Base-by-base conservation (phyloP, 2,329 filamentous ascomycete species). In the Cladosporium phlei region DNA sequence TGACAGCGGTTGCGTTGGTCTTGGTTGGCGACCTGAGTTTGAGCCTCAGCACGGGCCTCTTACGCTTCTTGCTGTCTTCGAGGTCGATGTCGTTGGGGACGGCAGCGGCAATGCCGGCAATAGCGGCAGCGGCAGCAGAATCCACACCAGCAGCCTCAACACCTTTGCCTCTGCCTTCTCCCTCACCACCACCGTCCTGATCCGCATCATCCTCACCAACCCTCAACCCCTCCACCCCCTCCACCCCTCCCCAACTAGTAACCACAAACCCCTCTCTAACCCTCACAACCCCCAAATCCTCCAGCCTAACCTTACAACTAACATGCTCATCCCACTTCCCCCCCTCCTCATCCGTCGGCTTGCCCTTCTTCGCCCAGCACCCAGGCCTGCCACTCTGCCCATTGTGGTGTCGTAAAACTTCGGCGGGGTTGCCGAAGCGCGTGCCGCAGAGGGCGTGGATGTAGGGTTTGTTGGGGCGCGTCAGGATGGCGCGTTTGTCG, bases 401-500 rank as follows among this genome's bases (percentile, higher is more conserved):
- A 20, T 37, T 37, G 20, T 58, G 55, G 28, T 60, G 58, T 11
- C 38, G 34, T 21, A 53, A 52, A n/a, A 60, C 57, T 27, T 59
- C 57, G 20, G 48, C 32, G 6, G 57, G 57, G 38, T 59, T 55
- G 9, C 43, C 29, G 47, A 58, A 60, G 25, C 50, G 40, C 27
- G 46, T 14, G 24, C 55, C 57, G 44, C 58, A 60, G 24, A 47
- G 20, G n/a, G 33, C 30, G 46, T 60, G 58, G 27, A 59, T 53
- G 50, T 60, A 60, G 8, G 58, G 58, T 24, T 47, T 49, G 10
- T 45, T 40, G 21, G 27, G 24, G 14, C 56, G 55, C 8, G 52
- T 38, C 25, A 60, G 48, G 3, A 60, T 40, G 20, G 49, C 47
- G 27, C 58, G 56, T 14, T 52, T 56, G 29, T 46, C 55, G 1